Evolutionary conservation across 805 yeast genomes (phyloP).

Genomic region (Nakazawaea pomicola): DNA sequence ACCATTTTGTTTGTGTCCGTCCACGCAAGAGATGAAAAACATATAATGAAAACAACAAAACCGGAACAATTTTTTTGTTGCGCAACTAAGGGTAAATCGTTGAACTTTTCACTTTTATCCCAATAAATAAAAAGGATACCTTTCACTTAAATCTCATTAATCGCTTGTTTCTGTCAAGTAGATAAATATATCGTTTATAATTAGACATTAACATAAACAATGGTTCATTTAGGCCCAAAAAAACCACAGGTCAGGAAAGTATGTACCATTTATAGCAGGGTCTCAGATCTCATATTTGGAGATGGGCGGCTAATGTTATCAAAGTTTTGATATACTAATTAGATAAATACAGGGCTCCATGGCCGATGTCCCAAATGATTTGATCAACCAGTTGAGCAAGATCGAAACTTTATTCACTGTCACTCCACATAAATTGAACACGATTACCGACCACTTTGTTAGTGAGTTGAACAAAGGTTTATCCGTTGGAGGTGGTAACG

Average conservation of each 20-base stretch:
- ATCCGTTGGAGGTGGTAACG: slow-evolving; percentile 69
- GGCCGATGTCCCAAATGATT: slow-evolving; percentile 61
- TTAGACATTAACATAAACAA: slow-evolving; percentile 28
- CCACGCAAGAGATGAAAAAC: too few species aligned
- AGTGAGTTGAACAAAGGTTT: slow-evolving; percentile 79
- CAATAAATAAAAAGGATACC: too few species aligned
- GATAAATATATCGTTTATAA: too few species aligned
- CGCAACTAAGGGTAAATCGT: too few species aligned
- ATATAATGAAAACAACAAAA: too few species aligned
- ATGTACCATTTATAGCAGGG: slow-evolving; percentile 15
- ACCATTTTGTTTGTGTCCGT: too few species aligned
- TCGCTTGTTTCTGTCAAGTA: too few species aligned
- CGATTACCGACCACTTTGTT: slow-evolving; percentile 72
- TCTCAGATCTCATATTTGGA: too few species aligned
- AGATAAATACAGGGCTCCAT: slow-evolving; percentile 38
- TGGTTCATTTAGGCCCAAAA: slow-evolving; percentile 86
- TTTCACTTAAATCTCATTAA: too few species aligned
- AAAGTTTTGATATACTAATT: neutral
- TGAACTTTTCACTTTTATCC: too few species aligned
- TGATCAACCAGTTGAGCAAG: slow-evolving; percentile 51
- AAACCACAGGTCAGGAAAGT: slow-evolving; percentile 77
- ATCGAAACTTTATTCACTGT: slow-evolving; percentile 63
- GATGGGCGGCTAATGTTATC: too few species aligned
- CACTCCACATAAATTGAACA: slow-evolving; percentile 50
- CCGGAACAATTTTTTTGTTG: too few species aligned